phyloP scores from a whole-genome alignment of 768 basidiomycete genomes.

The Tulasnella sp. region DNA sequence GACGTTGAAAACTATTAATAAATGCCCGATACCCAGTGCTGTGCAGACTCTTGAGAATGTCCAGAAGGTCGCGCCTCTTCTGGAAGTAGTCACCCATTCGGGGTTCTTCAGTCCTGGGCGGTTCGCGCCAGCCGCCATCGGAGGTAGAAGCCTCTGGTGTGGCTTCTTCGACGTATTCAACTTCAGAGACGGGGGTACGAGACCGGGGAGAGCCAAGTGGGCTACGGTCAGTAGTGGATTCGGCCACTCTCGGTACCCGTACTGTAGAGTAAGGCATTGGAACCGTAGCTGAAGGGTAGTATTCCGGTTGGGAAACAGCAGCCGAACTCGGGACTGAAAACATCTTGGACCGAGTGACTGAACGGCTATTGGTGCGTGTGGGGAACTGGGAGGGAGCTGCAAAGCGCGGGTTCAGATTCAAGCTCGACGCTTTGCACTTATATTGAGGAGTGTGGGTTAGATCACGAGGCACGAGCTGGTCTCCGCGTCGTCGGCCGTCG shows the following conservation, averaged over 20 bases:
- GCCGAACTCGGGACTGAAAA: too few species aligned
- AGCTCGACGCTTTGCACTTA: background rate
- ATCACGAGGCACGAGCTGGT: background rate
- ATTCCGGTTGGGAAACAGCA: too few species aligned
- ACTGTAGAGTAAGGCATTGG: too few species aligned
- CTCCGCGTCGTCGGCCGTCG: background rate
- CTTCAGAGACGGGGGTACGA: too few species aligned
- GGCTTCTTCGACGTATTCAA: too few species aligned
- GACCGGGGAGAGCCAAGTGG: too few species aligned
- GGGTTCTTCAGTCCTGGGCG: background rate
- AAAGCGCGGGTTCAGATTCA: background rate
- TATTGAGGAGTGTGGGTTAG: background rate
- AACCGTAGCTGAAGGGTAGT: too few species aligned
- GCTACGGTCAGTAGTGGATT: too few species aligned
- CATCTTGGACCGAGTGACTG: too few species aligned
- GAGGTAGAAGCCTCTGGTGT: too few species aligned
- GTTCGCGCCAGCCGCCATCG: too few species aligned
- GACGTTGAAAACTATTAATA: background rate
- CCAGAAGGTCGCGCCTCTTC: conserved; percentile 15
- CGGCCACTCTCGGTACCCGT: too few species aligned
- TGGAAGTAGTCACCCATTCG: conserved; percentile 2
- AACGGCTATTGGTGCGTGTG: background rate
- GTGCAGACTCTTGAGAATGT: conserved; percentile 17
- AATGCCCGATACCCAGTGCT: background rate
- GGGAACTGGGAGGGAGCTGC: background rate